Base-by-base conservation (phyloP, 2,329 filamentous ascomycete genomes). In the Talaromyces islandicus region DNA sequence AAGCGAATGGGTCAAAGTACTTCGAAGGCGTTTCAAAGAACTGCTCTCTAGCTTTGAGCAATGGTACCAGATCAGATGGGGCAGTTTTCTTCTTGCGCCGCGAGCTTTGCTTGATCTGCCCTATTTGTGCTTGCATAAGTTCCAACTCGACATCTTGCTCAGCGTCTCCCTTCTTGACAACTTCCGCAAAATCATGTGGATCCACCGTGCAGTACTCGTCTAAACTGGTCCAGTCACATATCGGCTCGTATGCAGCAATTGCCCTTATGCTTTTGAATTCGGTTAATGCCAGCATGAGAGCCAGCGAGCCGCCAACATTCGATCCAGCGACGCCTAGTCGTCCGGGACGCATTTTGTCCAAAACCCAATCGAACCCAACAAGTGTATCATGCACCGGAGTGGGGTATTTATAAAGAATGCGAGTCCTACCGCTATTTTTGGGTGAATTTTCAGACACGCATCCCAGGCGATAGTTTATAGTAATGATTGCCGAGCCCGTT, bases 1-100 rank as follows among this genome's bases (percentile, higher is more conserved):
- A 77, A 0, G 77, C 76, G 59, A 79, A 79, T 0, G 75, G 63
- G 60, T 79, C 77, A 52, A 78, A 79, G 63, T 73, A 78, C 11
- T 69, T 69, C 29, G 73, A 71, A 21, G 76, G 73, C 0, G 66
- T 70, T 7, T 65, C 48, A 61, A 79, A 79, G 21, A 76, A 67
- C 7, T 53, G 56, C 29, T 70, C 68, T 3, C 77, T 70, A 0
- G 73, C 73, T 30, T 71, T 56, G 0, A 77, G 70, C 2, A 77
- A 67, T 1, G 71, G 68, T 11, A 75, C 57, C 3, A 78, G 63
- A 56, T 76, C 75, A 11, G 62, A 54, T 1, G 70, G 71, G 0
- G 68, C 67, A 1, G 54, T 9, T 51, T 41, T 56, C 24, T 29
- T 57, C 25, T 29, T 61, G 19, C 52, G 51, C n/a, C 55, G 60